Evolutionary conservation across 1,139 yeast genomes (phyloP).

Genomic region (Candida sp.): DNA sequence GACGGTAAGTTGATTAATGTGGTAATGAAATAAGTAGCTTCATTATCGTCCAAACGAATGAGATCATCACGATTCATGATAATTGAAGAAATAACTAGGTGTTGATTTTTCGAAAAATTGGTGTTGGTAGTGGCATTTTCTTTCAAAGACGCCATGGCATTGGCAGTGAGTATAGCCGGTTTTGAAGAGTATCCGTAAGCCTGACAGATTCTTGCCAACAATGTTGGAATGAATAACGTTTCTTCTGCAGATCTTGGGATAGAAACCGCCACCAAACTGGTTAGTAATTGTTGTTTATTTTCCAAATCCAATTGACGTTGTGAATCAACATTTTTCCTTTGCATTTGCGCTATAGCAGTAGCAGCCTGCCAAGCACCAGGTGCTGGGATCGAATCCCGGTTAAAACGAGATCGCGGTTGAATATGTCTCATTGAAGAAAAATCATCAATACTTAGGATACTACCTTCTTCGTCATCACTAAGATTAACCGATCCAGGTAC

Average conservation of each 20-base stretch:
- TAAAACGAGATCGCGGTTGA: slow-evolving; percentile 7
- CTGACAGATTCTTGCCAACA: slow-evolving; percentile 64
- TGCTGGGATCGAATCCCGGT: slow-evolving; percentile 53
- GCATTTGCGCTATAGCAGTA: slow-evolving; percentile 58
- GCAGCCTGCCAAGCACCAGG: slow-evolving; percentile 80
- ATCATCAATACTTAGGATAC: slow-evolving; percentile 31
- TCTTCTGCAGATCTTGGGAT: slow-evolving; percentile 78
- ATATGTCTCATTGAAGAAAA: slow-evolving; percentile 12
- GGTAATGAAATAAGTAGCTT: slow-evolving; percentile 42
- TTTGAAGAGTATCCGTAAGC: slow-evolving; percentile 68
- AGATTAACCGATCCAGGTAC: slow-evolving; percentile 37
- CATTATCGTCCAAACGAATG: slow-evolving; percentile 23
- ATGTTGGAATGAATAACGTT: slow-evolving; percentile 67
- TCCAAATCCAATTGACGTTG: slow-evolving; percentile 23
- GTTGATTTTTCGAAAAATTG: slow-evolving; percentile 8
- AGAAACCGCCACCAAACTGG: slow-evolving; percentile 67
- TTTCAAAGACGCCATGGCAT: slow-evolving; percentile 65
- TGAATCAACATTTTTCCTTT: slow-evolving; percentile 26
- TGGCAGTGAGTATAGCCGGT: slow-evolving; percentile 65
- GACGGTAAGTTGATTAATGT: slow-evolving; percentile 51
- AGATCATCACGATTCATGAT: slow-evolving; percentile 30
- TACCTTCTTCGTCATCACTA: slow-evolving; percentile 42
- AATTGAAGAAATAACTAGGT: slow-evolving; percentile 16
- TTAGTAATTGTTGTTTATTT: slow-evolving; percentile 48
- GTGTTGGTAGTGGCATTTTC: slow-evolving; percentile 28